Conservation (phyloP, 2,329 filamentous ascomycete species). For the Aspergillus jensenii region DNA sequence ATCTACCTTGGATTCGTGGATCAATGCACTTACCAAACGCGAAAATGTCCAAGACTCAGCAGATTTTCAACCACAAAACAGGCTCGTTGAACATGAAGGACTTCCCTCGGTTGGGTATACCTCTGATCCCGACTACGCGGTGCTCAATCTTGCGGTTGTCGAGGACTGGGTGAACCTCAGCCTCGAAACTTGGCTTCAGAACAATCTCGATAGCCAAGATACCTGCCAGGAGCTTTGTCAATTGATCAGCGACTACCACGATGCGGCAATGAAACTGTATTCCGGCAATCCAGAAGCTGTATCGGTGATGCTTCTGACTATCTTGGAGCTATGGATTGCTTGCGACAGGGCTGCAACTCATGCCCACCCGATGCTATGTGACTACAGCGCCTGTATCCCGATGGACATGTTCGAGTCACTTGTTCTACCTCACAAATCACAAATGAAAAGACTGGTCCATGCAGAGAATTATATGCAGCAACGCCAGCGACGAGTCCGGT, state of each 20-base stretch:
- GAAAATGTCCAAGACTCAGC: not conserved
- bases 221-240: constrained; percentile 29
- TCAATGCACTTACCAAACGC: not conserved
- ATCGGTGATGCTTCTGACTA: constrained; percentile 58
- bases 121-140: constrained; percentile 11
- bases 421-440: constrained; percentile 19
- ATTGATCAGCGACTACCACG: constrained; percentile 38
- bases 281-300: constrained; percentile 43
- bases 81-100: not conserved
- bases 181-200: constrained; percentile 42
- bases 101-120: not conserved
- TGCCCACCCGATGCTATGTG: constrained; percentile 41
- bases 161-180: constrained; percentile 51
- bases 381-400: constrained; percentile 52
- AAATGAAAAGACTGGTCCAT: constrained; percentile 20
- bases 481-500: constrained; percentile 26
- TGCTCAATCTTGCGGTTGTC: constrained; percentile 39
- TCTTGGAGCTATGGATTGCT: constrained; percentile 60
- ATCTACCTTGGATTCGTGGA: constrained; percentile 12
- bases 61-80: not conserved
- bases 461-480: constrained; percentile 51
- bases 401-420: constrained; percentile 17
- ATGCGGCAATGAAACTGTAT: constrained; percentile 33
- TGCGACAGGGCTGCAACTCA: constrained; percentile 50
- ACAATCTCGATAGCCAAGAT: constrained; percentile 18